Evolutionary conservation across 495 filamentous ascomycete species (phyloP), one percentile per base, ranked within the genome.

Genomic region (Astrothelium subdiscretum): DNA sequence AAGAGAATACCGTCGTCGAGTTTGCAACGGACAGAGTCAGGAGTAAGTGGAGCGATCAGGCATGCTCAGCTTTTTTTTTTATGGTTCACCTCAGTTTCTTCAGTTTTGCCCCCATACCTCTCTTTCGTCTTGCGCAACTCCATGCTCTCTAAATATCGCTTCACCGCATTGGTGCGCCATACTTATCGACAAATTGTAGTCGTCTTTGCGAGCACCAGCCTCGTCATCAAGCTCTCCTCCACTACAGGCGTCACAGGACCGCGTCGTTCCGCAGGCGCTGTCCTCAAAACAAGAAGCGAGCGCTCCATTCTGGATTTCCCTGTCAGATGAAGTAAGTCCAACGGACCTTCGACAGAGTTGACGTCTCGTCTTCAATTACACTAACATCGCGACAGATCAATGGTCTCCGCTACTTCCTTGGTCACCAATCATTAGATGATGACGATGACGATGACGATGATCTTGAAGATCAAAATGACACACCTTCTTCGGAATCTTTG

Each of bases 371-470:
- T 26, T 8, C 24, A 32, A 15, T 20, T 3, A 54, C 10, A 15
- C 48, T 29, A 15, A 54, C 48, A 8, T 54, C 24, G 5, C 20
- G 8, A n/a, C 12, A 62, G 60, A 52, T 62, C n/a, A 42, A 43
- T 20, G 60, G 43, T 4, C 48, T 62, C 22, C 48, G 31, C 22
- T 32, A 62, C 18, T 26, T 62, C 4, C 43, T 57, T 31, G 60
- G 48, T 15, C 26, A 57, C 27, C 43, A 62, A 42, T 32, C 31
- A 20, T 24, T 52, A 31, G 60, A 62, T 32, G 48, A 57, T 24
- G 48, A 57, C 11, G 44, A 32, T 22, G 43, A 62, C 20, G 27
- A 26, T 29, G 59, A 48, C 13, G 59, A 62, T 4, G 35, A 35
- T 1, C 3, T 15, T 8, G 59, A 62, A 15, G 48, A n/a, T 11